Base-by-base conservation (phyloP, 2,329 filamentous ascomycete species). In the Aspergillus cejpii region DNA sequence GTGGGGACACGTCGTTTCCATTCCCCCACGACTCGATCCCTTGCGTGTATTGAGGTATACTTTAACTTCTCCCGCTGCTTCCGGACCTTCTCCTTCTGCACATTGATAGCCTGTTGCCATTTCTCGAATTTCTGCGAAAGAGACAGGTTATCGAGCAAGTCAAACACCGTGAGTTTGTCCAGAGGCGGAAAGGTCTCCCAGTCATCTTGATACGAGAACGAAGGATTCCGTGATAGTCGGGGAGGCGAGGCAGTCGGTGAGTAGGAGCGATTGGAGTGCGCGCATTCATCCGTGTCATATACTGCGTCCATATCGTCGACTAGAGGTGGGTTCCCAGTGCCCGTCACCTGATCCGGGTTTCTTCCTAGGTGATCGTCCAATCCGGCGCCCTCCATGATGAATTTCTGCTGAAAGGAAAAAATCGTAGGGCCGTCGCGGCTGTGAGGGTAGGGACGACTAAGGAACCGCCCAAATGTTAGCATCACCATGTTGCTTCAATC, bases 121-220 rank as follows among this genome's bases (percentile, higher is more conserved):
- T 86, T 92, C 68, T 97, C 92, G 15, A 98, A 77, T 57, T 91
- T 86, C 60, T 94, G 86, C 1, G 89, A 85, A 24, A 98, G 74
- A 5, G 90, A 87, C 52, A 98, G 69, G 64, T 96, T 97, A 69
- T 96, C 91, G 54, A 98, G 79, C 39, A 98, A 77, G 62, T 98
- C 92, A 58, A 98, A 88, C 46, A 97, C 81, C 29, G 86, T 90
- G 43, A 98, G 74, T 41, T 88, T 85, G 65, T 98, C 92, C 19
- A 96, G 74, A 0, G 91, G 90, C 7, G 90, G 87, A 50, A 94
- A 85, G 17, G 81, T 75, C 51, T 94, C 88, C 79, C 87, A 92
- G 62, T 91, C 88, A 57, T 92, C 87, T 45, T 92, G 86, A 59
- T 88, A 88, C n/a, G 81, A 89, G 65, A 89, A 89, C 12, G 89